Base-by-base conservation (phyloP, 495 filamentous ascomycete species). In the Lineolata rhizophorae region DNA sequence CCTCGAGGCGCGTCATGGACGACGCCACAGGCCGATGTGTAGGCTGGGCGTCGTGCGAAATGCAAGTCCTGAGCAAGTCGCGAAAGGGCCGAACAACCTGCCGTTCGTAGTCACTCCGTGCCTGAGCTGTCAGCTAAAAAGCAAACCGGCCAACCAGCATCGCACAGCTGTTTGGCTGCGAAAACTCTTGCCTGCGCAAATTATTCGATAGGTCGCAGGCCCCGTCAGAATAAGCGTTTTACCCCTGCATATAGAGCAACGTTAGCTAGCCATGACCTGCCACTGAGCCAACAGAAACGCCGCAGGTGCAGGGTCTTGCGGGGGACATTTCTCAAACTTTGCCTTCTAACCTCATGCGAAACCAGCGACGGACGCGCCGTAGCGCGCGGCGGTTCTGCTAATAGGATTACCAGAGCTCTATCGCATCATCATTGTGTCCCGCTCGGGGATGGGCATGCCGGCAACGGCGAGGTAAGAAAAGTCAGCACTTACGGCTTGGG, bases 341-440 rank as follows among this genome's bases (percentile, higher is more conserved):
- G 67, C 70, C 70, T 62, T 56, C 50, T 50, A 30, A 67, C 66
- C 61, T 67, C 70, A 75, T 51, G 56, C 67, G 62, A 62, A 55
- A 75, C 70, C 70, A 70, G 62, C 62, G 37, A 34, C 44, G 47
- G 32, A 45, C 39, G 46, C 40, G 45, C 25, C 53, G 50, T 53
- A 54, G 28, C 34, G 42, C 50, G 59, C 64, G 65, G 67, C 60
- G 72, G 61, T 62, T 59, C 55, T 47, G 10, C 4, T 16, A 51
- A 46, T 80, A 64, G 61, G 71, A 60, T 78, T 80, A 80, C 74
- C 74, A 78, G 72, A 76, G 64, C 62, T 65, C 55, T 57, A n/a
- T 25, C 22, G 22, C n/a, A 48, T 50, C 60, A 49, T 76, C 70
- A 55, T 76, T 25, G 22, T 6, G 6, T 6, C 22, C 6, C 22